Evolutionary conservation across 441 rosid genomes (phyloP), one percentile per base, ranked within the genome.

Genomic region (Euphorbia corollata): DNA sequence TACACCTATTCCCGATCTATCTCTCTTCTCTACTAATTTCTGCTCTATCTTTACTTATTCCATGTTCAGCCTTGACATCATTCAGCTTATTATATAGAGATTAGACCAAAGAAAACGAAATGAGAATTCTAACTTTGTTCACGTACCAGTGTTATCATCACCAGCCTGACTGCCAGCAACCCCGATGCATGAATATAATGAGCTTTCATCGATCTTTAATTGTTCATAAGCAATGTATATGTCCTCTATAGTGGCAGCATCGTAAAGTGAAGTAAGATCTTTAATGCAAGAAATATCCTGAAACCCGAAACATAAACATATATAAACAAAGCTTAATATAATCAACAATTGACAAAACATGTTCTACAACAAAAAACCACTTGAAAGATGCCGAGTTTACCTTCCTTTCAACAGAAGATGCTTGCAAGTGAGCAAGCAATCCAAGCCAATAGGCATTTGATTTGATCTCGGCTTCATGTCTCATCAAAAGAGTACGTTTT

Each of bases 361-460:
- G 55, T 18, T 13, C 55, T 63, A 56, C 5, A 66, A 43, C 13
- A 36, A 57, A 67, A 36, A 34, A 27, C 32, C 23, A 66, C 51
- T 20, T 72, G 67, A 24, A 20, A 63, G 47, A 51, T 58, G 63
- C 65, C 45, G 61, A 36, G 41, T 24, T 73, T 74, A 89, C 98
- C 98, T 95, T 92, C 77, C 96, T 90, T n/a, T 92, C 88, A 77
- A 95, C 96, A 61, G 95, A 88, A 61, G 95, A 79, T 71, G 97
- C 97, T 82, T 95, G 99, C 84, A 92, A 81, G 81, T 95, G 99
- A 73, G 98, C 94, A 68, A 95, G 79, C 75, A 95, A 80, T 67
- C 97, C 97, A 68, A 95, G 98, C 99, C 99, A 95, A 77, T 95
- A 95, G n/a, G 96, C 95, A 80, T 95, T 95, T 76, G 99, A 92